Evolutionary conservation across 139 green algal species (phyloP), one percentile per base, ranked within the genome.

Genomic region (Monoraphidium neglectum): DNA sequence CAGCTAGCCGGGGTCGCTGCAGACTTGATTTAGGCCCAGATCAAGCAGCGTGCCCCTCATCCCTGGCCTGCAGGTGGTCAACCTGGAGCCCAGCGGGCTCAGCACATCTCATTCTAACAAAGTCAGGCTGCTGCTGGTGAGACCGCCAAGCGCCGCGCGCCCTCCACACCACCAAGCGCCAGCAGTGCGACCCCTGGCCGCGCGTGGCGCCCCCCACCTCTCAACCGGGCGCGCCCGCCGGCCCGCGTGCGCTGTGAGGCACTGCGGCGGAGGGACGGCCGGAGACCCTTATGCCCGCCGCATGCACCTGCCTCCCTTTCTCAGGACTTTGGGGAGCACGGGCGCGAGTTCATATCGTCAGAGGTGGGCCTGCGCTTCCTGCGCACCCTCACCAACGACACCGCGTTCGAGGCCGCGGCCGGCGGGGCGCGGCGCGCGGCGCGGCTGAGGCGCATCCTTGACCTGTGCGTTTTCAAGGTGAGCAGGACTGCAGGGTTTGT

Each of bases 321-420:
- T 33, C 83, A 94, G 84, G 89, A 94, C 74, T 99, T 96, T 90
- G 95, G 95, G 4, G 87, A 99, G 82, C 95, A 99, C 83, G 95
- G 89, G 0, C 83, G 95, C 1, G 95, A 99, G 87, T 87, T 93
- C 33, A 91, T 99, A 38, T 94, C 87, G 8, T 72, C 77, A 3
- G 95, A 99, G 77, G 81, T 96, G 28, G 93, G 82, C 10, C 72
- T 98, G 61, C 63, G 79, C 35, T 77, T 98, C 70, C 64, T 98
- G 73, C 65, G 87, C 36, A 51, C 82, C 40, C 84, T 98, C 37
- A 84, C 82, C 1, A 67, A 92, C 46, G 47, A 38, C 0, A 60
- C 47, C 24, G 32, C 63, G 37, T 30, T 86, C 21, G 26, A 18
- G 61, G 37, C 40, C 2, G 40, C 56, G 2, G n/a, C 66, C 46